Conservation (phyloP, 352 stramenopile genomes). For the Discostella stelligera region DNA sequence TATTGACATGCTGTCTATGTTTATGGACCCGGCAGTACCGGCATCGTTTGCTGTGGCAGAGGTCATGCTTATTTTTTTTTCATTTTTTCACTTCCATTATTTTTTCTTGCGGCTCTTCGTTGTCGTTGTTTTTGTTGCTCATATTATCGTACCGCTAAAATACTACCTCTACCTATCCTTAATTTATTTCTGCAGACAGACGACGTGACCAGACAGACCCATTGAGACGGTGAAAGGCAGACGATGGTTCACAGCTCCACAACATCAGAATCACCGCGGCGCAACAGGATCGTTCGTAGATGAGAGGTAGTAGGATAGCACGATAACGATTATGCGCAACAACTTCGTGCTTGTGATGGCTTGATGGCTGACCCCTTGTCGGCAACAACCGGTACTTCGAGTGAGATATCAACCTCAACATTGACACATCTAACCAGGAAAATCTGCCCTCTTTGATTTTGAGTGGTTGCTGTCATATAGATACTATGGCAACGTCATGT, state of each 20-base stretch:
- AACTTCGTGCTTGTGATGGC: no score
- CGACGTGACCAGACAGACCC: not conserved
- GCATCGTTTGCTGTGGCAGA: conserved; percentile 10
- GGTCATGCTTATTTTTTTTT: conserved; percentile 4
- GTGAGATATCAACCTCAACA: not conserved
- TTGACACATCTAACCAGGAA: not conserved
- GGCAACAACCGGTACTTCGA: not conserved
- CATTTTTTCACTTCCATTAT: not conserved
- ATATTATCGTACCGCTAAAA: not conserved
- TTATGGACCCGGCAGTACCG: conserved; percentile 35
- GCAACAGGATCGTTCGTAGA: no score
- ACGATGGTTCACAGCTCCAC: no score
- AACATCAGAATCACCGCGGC: not conserved
- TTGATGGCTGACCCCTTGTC: not conserved
- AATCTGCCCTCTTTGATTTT: not conserved
- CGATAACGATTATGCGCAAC: no score
- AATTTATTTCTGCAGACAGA: not conserved
- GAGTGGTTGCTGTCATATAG: not conserved
- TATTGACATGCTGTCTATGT: conserved; percentile 85
- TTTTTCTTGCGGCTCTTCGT: not conserved
- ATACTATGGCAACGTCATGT: conserved; percentile 6
- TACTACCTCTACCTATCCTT: not conserved
- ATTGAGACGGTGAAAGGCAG: not conserved
- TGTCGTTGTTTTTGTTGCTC: not conserved
- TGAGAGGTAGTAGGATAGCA: no score